Evolutionary conservation across 257 asterid species (phyloP), one percentile per base, ranked within the genome.

Genomic region (Buddleja alternifolia): DNA sequence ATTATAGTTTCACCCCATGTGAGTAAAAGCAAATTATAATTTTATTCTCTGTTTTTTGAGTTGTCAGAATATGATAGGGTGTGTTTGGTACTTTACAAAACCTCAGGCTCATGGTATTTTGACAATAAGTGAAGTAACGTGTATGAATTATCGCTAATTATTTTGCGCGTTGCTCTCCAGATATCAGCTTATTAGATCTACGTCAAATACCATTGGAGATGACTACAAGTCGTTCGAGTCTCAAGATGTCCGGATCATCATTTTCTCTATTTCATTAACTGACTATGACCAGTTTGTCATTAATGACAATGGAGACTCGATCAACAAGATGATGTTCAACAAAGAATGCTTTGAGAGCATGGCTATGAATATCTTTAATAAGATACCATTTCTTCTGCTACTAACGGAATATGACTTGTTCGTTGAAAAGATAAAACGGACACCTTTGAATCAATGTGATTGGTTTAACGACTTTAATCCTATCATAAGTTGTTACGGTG

Each of bases 401-500:
- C 64, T 80, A 21, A 80, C 76, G 25, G 69, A 77, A 54, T 80
- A 69, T 32, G 80, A 77, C 63, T 47, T 77, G 16, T 74, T 77
- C 4, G 80, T 70, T 62, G 66, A 73, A 37, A 65, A 73, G 67
- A 54, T 79, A 4, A 80, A 77, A 44, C 66, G 56, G 19, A 65
- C 73, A 48, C 82, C 90, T 44, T 61, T 84, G 52, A 67, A 68
- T 24, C 69, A 64, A 60, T 87, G 94, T 39, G 89, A 87, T 19
- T 87, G 87, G 94, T 87, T 84, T 10, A 69, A 71, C 3, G 90
- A 84, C 64, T 84, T 84, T 51, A 65, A 55, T 75, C 88, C 88
- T 0, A 69, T 82, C 25, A 25, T 72, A 47, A 76, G 80, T 61
- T 67, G 69, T 1, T 60, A 68, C 48, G 73, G 77, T 20, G 44